Conservation (phyloP, 140 eudicot species). For the Anethum foeniculum region DNA sequence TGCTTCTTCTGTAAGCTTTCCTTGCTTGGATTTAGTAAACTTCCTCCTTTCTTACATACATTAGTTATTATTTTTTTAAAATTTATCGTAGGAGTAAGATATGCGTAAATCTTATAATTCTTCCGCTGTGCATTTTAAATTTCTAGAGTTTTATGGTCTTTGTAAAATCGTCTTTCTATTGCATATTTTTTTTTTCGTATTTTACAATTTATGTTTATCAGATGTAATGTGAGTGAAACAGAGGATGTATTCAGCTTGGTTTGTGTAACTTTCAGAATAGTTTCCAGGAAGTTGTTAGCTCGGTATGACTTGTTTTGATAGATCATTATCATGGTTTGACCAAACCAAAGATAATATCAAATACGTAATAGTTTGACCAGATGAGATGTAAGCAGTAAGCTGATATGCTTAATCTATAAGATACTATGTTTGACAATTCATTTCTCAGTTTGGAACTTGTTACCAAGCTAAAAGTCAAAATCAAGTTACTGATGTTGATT, state of each 20-base stretch:
- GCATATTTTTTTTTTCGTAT: background rate
- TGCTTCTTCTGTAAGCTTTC: conserved; percentile 40
- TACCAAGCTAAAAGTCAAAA: background rate
- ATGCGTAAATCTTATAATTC: background rate
- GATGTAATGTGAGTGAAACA: background rate
- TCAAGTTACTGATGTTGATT: background rate
- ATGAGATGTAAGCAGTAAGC: conserved; percentile 4
- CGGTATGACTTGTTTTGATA: background rate
- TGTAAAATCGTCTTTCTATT: background rate
- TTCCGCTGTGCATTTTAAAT: background rate
- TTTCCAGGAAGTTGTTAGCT: background rate
- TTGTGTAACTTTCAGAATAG: background rate
- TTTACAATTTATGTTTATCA: background rate
- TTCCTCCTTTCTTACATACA: background rate
- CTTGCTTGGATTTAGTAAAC: background rate
- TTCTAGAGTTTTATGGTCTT: background rate
- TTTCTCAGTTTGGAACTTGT: background rate
- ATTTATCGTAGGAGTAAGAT: background rate
- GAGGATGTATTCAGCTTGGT: background rate
- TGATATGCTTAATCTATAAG: background rate
- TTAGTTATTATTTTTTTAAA: background rate
- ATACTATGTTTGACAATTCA: background rate
- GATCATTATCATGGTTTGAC: background rate
- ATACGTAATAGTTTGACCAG: background rate
- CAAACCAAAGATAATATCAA: background rate